Percentiles rank a stretch among this genome's conserved stretches.
phyloP scores from a whole-genome alignment of 2,329 filamentous ascomycete genomes.

The Calonectria multiphialidica region DNA sequence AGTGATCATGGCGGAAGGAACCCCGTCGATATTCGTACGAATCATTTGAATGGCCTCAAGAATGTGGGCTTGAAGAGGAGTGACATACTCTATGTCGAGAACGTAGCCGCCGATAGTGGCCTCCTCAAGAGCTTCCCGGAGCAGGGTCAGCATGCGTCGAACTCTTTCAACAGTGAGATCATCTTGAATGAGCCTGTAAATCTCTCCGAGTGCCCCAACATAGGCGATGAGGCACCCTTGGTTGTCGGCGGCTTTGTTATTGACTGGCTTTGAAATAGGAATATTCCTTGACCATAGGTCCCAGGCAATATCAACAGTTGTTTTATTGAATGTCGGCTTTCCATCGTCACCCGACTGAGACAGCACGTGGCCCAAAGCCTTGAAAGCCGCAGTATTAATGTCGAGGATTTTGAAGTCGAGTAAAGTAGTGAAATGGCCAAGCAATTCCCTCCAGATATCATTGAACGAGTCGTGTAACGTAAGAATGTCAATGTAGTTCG shows the following conservation, averaged over 20 bases:
- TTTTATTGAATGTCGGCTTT: slow-evolving; percentile 59
- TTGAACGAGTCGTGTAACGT: slow-evolving; percentile 75
- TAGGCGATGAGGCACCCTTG: slow-evolving; percentile 91
- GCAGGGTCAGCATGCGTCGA: slow-evolving; percentile 75
- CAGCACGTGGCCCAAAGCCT: slow-evolving; percentile 74
- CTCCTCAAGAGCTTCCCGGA: slow-evolving; percentile 78
- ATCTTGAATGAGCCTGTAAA: slow-evolving; percentile 80
- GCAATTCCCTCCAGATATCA: slow-evolving; percentile 79
- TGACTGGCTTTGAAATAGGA: slow-evolving; percentile 58
- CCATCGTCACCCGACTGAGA: slow-evolving; percentile 60
- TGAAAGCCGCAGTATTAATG: slow-evolving; percentile 79
- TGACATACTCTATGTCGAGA: slow-evolving; percentile 79
- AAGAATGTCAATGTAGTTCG: slow-evolving; percentile 81
- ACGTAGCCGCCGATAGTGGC: slow-evolving; percentile 77
- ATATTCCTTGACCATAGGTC: slow-evolving; percentile 76
- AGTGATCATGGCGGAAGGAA: slow-evolving; percentile 75
- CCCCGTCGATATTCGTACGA: slow-evolving; percentile 72
- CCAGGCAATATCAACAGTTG: slow-evolving; percentile 74
- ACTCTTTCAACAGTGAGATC: slow-evolving; percentile 74
- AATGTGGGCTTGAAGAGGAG: slow-evolving; percentile 77
- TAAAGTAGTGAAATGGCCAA: slow-evolving; percentile 75
- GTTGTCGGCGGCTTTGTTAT: slow-evolving; percentile 68
- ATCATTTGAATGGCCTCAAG: slow-evolving; percentile 77
- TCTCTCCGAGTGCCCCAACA: slow-evolving; percentile 78
- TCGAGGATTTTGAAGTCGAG: slow-evolving; percentile 75